A percentile compares a stretch with the other conserved stretches of the same genome.
Evolutionary conservation across 139 green algal species (phyloP).

Genomic region (Trebouxia sp.): DNA sequence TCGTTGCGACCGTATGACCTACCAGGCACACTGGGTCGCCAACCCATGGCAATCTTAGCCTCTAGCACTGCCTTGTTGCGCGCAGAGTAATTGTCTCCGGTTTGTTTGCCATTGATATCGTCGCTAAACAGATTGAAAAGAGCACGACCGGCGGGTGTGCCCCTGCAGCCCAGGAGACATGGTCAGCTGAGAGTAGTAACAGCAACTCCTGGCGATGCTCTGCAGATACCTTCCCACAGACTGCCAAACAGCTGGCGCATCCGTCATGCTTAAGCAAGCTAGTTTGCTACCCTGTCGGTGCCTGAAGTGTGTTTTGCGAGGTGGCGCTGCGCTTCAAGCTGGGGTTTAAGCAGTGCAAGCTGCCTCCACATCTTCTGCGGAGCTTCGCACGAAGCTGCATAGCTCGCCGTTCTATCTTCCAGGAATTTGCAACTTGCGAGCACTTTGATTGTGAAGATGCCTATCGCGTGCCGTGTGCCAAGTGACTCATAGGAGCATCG

Average conservation of each 20-base stretch:
- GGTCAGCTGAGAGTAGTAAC: neutral
- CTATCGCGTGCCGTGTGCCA: too few species aligned
- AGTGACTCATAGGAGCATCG: too few species aligned
- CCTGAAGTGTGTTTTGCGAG: too few species aligned
- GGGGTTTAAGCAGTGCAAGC: too few species aligned
- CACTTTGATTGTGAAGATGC: too few species aligned
- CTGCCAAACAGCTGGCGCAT: neutral
- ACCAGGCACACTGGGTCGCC: neutral
- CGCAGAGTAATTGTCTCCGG: conserved; percentile 35
- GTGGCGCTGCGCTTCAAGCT: too few species aligned
- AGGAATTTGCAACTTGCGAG: too few species aligned
- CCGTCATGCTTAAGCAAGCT: too few species aligned
- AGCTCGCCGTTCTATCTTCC: too few species aligned
- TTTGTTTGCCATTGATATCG: conserved; percentile 8
- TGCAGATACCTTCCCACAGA: neutral
- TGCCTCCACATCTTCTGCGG: too few species aligned
- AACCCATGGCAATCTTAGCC: conserved; percentile 28
- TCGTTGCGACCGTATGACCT: neutral
- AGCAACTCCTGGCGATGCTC: neutral
- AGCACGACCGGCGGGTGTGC: conserved; percentile 39
- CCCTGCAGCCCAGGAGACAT: neutral
- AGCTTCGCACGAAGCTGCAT: too few species aligned
- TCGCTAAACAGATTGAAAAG: conserved; percentile 49
- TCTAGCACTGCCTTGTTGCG: conserved; percentile 36
- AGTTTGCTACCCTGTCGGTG: too few species aligned